These are phyloP conservation scores for Aphanomyces euteiches DNA, from an alignment of 352 stramenopile genomes.

Conservation along the genomic window DNA sequence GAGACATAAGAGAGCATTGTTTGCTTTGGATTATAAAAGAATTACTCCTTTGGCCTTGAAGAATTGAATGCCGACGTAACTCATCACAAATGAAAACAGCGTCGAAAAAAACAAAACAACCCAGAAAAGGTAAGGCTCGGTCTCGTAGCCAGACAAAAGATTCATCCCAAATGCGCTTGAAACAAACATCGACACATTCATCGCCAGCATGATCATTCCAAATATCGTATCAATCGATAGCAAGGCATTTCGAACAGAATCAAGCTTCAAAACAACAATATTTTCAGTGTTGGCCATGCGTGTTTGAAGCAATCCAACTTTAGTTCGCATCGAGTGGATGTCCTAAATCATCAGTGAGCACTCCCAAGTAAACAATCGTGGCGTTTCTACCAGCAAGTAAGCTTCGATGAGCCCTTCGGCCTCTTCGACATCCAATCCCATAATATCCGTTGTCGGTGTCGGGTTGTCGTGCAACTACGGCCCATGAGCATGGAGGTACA, in stretches of 20 bases:
- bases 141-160: conserved; percentile 47
- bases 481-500: neutral
- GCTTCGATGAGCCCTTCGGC: conserved; percentile 73
- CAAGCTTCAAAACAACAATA: conserved; percentile 72
- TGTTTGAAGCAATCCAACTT: conserved; percentile 61
- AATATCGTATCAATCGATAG: conserved; percentile 72
- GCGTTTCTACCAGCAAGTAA: conserved; percentile 45
- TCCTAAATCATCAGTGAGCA: conserved; percentile 33
- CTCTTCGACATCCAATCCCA: conserved; percentile 68
- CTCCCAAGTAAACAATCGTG: neutral
- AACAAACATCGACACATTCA: conserved; percentile 62
- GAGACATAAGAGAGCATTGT: no score
- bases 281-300: conserved; percentile 75
- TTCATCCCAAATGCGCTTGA: conserved; percentile 76
- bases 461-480: conserved; percentile 49
- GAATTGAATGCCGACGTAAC: conserved; percentile 46
- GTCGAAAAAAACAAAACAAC: conserved; percentile 46
- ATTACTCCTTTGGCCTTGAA: conserved; percentile 62
- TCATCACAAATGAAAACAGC: conserved; percentile 46
- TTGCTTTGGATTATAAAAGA: conserved; percentile 32
- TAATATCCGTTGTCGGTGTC: conserved; percentile 45
- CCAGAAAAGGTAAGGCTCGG: conserved; percentile 55
- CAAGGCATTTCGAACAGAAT: conserved; percentile 77
- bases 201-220: conserved; percentile 54
- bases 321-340: conserved; percentile 72